Percentiles rank a stretch among this genome's conserved stretches.
Evolutionary conservation across 768 basidiomycete species (phyloP).

Genomic region (Trametes villosa): DNA sequence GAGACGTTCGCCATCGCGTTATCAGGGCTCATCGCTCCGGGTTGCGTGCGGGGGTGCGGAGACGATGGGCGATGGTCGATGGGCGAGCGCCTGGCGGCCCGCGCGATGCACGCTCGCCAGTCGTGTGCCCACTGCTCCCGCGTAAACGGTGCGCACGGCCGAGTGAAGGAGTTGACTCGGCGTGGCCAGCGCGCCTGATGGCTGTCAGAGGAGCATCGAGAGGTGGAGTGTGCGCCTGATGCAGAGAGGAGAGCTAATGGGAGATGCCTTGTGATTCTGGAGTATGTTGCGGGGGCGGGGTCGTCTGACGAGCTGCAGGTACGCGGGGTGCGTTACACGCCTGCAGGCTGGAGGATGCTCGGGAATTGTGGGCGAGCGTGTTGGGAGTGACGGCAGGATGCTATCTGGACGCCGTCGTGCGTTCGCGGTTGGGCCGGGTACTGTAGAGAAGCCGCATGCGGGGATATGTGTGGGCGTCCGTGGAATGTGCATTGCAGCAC

Average conservation of each 20-base stretch:
- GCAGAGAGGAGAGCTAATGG: background rate
- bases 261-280: background rate
- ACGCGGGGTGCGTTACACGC: background rate
- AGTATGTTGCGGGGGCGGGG: background rate
- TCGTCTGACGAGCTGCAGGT: background rate
- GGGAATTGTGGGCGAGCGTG: background rate
- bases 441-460: background rate
- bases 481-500: background rate
- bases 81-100: no score
- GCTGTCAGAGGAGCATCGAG: background rate
- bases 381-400: constrained; percentile 1
- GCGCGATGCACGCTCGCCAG: no score
- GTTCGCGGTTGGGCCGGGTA: background rate
- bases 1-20: no score
- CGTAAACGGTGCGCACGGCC: no score
- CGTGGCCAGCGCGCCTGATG: no score
- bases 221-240: background rate
- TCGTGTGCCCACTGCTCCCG: no score
- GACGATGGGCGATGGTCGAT: no score
- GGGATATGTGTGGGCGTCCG: constrained; percentile 4
- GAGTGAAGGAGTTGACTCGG: no score
- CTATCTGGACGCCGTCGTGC: background rate
- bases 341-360: background rate
- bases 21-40: no score
- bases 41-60: no score